Evolutionary conservation across 1,284 basidiomycete species (phyloP).

Genomic region (Earliella scabrosa): DNA sequence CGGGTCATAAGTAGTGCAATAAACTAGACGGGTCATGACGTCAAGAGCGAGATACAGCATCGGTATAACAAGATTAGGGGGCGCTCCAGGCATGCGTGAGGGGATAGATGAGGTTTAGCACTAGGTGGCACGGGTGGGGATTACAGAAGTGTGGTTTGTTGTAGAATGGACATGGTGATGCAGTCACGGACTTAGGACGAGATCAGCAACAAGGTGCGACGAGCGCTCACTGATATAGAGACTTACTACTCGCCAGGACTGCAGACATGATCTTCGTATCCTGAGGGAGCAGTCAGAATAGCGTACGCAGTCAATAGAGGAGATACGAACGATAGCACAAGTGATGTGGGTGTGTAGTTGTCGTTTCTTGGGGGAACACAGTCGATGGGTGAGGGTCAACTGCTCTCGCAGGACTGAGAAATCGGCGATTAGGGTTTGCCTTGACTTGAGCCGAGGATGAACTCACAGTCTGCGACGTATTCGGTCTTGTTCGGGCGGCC

Average conservation of each 20-base stretch:
- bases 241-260: slow-evolving; percentile 51
- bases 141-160: slow-evolving; percentile 28
- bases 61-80: neutral
- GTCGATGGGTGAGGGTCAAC: slow-evolving; percentile 53
- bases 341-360: slow-evolving; percentile 58
- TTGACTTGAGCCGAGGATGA: neutral
- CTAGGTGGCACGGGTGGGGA: neutral
- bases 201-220: neutral
- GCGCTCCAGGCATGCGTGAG: no score
- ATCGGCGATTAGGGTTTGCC: neutral
- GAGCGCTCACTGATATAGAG: no score
- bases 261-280: slow-evolving; percentile 51
- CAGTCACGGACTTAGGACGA: slow-evolving; percentile 46
- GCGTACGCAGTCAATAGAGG: neutral
- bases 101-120: no score
- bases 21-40: slow-evolving; percentile 8
- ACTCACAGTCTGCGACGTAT: slow-evolving; percentile 56
- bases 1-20: slow-evolving; percentile 19
- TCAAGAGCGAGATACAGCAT: neutral
- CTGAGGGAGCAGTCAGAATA: slow-evolving; percentile 4
- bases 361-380: slow-evolving; percentile 48
- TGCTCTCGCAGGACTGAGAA: slow-evolving; percentile 52
- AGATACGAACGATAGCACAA: slow-evolving; percentile 48
- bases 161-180: slow-evolving; percentile 29
- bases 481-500: slow-evolving; percentile 55